Conservation (phyloP, 331 rosid species). For the Cucumis variabilis region DNA sequence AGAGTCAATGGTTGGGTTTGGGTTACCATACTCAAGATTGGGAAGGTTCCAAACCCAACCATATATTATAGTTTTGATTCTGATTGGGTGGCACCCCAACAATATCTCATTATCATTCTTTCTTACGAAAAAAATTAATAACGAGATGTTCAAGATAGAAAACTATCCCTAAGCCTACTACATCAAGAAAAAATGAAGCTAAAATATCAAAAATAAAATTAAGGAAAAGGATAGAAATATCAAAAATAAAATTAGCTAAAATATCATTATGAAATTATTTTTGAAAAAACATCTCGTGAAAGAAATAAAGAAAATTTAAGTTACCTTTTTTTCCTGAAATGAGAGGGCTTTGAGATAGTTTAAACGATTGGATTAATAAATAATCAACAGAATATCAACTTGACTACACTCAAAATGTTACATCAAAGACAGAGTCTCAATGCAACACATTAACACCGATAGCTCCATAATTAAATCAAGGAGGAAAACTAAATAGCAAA, state of each 20-base stretch:
- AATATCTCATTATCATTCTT: background rate
- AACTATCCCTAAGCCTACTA: background rate
- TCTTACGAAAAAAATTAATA: background rate
- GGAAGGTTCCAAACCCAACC: no score
- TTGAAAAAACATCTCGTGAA: background rate
- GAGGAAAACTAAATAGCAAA: background rate
- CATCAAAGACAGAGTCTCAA: background rate
- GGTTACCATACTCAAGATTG: no score
- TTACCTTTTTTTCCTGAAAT: background rate
- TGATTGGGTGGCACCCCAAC: no score
- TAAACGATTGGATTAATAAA: background rate
- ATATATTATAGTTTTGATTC: background rate
- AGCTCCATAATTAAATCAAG: background rate
- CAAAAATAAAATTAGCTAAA: background rate
- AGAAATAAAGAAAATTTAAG: background rate
- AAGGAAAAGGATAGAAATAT: background rate
- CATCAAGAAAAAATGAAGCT: background rate
- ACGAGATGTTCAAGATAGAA: background rate
- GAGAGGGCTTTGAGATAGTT: constrained; percentile 1
- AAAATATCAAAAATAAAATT: background rate
- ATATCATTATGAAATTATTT: background rate
- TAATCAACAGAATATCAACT: constrained; percentile 6
- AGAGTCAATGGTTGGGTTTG: no score
- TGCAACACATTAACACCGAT: background rate
- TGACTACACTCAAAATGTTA: background rate